Evolutionary conservation across 805 yeast genomes (phyloP), one percentile per base, ranked within the genome.

Genomic region (Candida ulmi): DNA sequence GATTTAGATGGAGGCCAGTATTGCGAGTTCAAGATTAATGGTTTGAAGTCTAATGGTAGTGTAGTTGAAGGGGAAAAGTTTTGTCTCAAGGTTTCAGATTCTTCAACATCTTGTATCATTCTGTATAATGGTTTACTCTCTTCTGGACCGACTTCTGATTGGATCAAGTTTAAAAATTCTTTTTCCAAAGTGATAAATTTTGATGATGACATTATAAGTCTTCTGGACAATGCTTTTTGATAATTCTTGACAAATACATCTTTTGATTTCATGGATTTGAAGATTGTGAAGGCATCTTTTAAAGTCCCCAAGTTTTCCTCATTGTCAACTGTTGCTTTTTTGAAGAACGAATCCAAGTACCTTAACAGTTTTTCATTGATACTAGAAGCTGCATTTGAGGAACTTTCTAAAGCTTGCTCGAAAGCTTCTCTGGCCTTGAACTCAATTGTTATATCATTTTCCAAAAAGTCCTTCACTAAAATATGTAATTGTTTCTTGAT

Each of bases 261-360:
- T 35, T 55, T 54, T 8, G 50, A 41, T n/a, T 45, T 41, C 1
- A 50, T 39, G 4, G 56, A 50, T 33, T 52, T 51, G 32, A 51
- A 47, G 9, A 52, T 40, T 17, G 43, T 31, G 16, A 39, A 26
- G 2, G 52, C 36, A 30, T 50, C 55, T 5, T 43, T 17, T 4
- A 50, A 21, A 11, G 30, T 26, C 15, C 17, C 5, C 9, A 19
- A 8, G 12, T 44, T 40, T 3, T 40, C 45, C 2, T 30, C 27
- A 11, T 35, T 31, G 15, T 33, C 35, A 2, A 17, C 16, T 2
- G 26, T 36, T 9, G 11, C n/a, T 11, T 26, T 11, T 27, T 17
- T 51, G 38, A 52, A 49, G 34, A 50, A 48, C 1, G 39, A n/a
- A 30, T 55, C 57, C 17, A 52, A 43, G 32, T 40, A 49, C 15